phyloP scores from a whole-genome alignment of 139 green algal species.

The Coelastrella sp. region DNA sequence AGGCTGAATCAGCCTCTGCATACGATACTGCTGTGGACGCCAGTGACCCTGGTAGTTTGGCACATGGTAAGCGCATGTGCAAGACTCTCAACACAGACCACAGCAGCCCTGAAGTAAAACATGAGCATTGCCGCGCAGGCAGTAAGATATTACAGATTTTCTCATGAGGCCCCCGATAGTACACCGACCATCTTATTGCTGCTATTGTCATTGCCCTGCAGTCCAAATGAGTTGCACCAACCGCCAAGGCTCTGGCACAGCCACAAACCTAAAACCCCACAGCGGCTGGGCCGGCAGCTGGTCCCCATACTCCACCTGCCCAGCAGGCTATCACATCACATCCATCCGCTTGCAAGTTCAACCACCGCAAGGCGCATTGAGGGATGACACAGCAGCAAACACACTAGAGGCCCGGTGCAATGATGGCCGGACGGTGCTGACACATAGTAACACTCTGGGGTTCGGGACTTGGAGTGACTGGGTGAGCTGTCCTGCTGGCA shows the following conservation, averaged over 20 bases:
- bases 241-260: neutral
- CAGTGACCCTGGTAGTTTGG: too few species aligned
- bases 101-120: too few species aligned
- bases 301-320: neutral
- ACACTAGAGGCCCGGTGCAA: neutral
- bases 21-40: too few species aligned
- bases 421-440: neutral
- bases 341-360: neutral
- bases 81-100: too few species aligned
- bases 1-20: too few species aligned
- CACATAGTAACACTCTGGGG: neutral
- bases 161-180: neutral
- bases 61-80: too few species aligned
- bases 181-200: neutral
- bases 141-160: neutral
- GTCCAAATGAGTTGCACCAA: neutral
- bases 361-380: neutral
- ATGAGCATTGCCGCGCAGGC: too few species aligned
- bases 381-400: constrained; percentile 7
- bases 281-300: neutral
- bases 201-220: neutral
- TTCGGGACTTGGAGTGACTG: neutral
- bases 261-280: neutral
- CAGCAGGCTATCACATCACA: neutral
- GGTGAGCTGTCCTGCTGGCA: neutral